Evolutionary conservation across 257 asterid species (phyloP), one percentile per base, ranked within the genome.

Genomic region (Cinchona pubescens): DNA sequence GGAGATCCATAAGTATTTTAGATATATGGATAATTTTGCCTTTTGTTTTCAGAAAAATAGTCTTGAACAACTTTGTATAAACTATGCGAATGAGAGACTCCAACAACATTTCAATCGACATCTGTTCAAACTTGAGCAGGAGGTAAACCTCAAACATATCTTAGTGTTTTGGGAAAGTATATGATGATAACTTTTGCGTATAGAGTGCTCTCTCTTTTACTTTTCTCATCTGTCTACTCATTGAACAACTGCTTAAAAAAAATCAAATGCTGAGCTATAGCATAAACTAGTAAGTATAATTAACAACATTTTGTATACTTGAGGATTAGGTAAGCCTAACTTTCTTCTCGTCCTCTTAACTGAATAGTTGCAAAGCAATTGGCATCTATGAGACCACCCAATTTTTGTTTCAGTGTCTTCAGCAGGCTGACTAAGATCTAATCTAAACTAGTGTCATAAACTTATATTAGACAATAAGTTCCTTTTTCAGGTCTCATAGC

Each of bases 51-150:
- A 95, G 99, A 88, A 93, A 84, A 95, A 95, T 82, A 92, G 99
- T 78, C 92, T 95, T 85, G 98, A 92, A 91, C 98, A 95, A 89
- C 92, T 92, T 78, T 95, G 97, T 89, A 92, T 92, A 66, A 95
- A 95, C 85, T 95, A 95, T 85, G 96, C 99, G 71, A 95, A 95
- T 40, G 99, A 95, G 82, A 88, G 99, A 85, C 83, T 95, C 78
- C 99, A 95, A 79, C 99, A 95, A 76, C 99, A 95, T 82, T 95
- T 95, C 80, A 95, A 95, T 76, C 97, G 99, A 49, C 99, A 95
- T 85, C 84, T 95, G 85, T 95, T 95, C 88, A 95, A 95, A 83
- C 82, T 95, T 89, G 98, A 95, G 88, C 99, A 95, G 84, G 99
- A 95, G 98, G 99, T 95, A 77, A 75, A n/a, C n/a, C n/a, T n/a